These are phyloP conservation scores for Cladosporium sp. DNA, from an alignment of 2,329 filamentous ascomycete genomes.

Conservation along the genomic window DNA sequence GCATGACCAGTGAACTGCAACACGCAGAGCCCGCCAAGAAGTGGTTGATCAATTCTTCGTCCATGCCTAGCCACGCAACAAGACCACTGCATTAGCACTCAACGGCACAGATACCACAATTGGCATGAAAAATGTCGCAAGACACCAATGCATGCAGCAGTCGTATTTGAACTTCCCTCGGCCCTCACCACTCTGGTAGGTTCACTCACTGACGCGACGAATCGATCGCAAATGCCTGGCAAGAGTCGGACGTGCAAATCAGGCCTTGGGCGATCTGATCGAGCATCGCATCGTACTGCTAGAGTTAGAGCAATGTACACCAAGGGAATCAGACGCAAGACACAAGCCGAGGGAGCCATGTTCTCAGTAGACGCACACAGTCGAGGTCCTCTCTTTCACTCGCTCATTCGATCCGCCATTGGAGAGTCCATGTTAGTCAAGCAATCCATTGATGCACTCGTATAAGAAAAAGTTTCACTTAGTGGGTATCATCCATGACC, in stretches of 20 bases:
- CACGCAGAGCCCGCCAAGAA: not conserved
- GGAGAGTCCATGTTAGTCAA: not conserved
- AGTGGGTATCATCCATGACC: constrained; percentile 19
- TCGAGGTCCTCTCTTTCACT: not conserved
- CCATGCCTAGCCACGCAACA: not conserved
- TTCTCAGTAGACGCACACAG: not conserved
- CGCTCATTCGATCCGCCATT: not conserved
- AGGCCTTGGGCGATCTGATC: not conserved
- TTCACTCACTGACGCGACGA: not conserved
- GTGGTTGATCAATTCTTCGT: not conserved
- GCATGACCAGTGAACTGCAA: not conserved
- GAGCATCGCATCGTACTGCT: not conserved
- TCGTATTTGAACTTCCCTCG: not conserved
- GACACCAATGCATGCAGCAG: not conserved
- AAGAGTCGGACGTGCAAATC: too few species aligned
- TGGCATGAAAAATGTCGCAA: not conserved
- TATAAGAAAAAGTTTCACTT: constrained; percentile 4
- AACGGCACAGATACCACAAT: not conserved
- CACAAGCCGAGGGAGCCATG: not conserved
- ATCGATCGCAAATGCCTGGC: not conserved
- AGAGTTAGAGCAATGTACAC: not conserved
- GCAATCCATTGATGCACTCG: constrained; percentile 11
- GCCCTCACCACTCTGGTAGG: not conserved
- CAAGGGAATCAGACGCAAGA: not conserved
- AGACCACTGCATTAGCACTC: not conserved